Conservation (phyloP, 148 eudicot genomes). For the Persicaria maculosa region DNA sequence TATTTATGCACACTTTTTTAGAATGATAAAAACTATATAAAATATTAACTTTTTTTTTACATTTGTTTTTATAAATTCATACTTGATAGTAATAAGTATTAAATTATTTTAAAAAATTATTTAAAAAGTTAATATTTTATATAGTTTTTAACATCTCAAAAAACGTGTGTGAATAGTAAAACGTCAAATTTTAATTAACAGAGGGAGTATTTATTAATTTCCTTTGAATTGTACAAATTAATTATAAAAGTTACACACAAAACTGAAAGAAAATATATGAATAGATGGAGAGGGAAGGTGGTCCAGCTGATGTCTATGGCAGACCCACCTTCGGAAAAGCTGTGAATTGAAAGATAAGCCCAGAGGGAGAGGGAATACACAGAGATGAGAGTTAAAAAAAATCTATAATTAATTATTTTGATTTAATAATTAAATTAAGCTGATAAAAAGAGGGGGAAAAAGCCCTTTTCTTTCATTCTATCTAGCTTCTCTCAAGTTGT, state of each 20-base stretch:
- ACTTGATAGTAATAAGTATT: too few relatives aligned
- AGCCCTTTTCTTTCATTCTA: background rate
- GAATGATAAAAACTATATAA: too few relatives aligned
- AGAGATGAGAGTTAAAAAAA: background rate
- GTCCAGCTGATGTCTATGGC: conserved; percentile 8
- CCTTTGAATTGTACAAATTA: background rate
- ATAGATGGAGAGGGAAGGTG: background rate
- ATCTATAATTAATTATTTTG: background rate
- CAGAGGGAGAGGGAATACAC: background rate
- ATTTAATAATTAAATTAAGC: background rate
- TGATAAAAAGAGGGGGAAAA: background rate
- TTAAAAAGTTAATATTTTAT: too few relatives aligned
- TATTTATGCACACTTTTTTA: too few relatives aligned
- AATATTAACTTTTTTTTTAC: too few relatives aligned
- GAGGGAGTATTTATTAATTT: too few relatives aligned
- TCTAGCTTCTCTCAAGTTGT: background rate
- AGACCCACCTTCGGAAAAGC: conserved; percentile 12
- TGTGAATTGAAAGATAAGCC: conserved; percentile 8
- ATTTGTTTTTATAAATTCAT: too few relatives aligned
- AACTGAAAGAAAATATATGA: background rate
- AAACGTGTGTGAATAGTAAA: too few relatives aligned
- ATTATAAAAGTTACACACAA: background rate
- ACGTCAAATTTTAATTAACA: too few relatives aligned
- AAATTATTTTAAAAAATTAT: too few relatives aligned
- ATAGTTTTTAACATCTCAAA: too few relatives aligned